These are phyloP conservation scores for Centella asiatica DNA, from an alignment of 129 eudicot genomes.

Conservation along the genomic window DNA sequence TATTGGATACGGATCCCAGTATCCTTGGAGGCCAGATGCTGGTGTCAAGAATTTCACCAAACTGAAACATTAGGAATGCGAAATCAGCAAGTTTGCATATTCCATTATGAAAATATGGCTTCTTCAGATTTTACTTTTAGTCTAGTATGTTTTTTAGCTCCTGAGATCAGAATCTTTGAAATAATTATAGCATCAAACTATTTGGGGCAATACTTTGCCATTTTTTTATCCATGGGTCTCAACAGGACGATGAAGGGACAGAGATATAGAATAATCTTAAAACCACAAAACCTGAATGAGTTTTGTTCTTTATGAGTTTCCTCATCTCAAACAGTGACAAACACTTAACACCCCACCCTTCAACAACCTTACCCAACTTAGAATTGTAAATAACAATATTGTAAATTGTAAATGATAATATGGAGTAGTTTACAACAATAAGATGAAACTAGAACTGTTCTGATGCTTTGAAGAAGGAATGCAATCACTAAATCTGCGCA, in stretches of 20 bases:
- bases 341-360: too few species aligned
- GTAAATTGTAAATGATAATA: too few species aligned
- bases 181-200: not conserved
- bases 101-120: not conserved
- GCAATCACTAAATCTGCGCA: too few species aligned
- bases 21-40: slow-evolving; percentile 83
- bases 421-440: too few species aligned
- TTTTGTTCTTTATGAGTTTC: too few species aligned
- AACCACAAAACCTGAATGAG: too few species aligned
- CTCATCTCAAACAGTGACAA: too few species aligned
- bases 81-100: slow-evolving; percentile 6
- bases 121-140: not conserved
- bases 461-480: too few species aligned
- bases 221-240: not conserved
- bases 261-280: too few species aligned
- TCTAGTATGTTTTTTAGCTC: slow-evolving; percentile 3
- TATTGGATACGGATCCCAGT: slow-evolving; percentile 96
- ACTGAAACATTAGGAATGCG: slow-evolving; percentile 43
- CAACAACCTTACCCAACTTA: too few species aligned
- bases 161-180: not conserved
- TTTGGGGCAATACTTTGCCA: not conserved
- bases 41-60: slow-evolving; percentile 96
- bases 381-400: too few species aligned
- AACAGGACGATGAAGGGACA: not conserved
- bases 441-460: too few species aligned